These are phyloP conservation scores for Salix purpurea DNA, from an alignment of 345 rosid species.

Conservation along the genomic window DNA sequence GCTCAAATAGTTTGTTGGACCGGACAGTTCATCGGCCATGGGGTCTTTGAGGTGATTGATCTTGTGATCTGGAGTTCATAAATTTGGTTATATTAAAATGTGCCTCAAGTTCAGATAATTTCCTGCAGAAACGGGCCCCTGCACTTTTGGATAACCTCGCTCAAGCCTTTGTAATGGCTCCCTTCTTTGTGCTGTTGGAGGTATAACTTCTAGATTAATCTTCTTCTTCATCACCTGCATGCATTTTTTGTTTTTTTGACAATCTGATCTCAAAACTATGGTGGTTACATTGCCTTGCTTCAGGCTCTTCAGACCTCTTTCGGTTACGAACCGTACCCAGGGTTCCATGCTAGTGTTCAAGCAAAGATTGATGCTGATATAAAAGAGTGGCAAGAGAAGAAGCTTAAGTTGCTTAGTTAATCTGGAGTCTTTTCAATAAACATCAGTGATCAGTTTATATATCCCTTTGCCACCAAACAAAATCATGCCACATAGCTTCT, in stretches of 20 bases:
- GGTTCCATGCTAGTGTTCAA: conserved; percentile 58
- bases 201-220: conserved; percentile 22
- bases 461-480: not conserved
- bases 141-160: conserved; percentile 53
- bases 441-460: not conserved
- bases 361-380: conserved; percentile 56
- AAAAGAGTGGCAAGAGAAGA: conserved; percentile 48
- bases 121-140: conserved; percentile 57
- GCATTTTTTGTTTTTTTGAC: not conserved
- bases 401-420: conserved; percentile 26
- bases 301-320: conserved; percentile 52
- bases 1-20: conserved; percentile 60
- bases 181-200: conserved; percentile 62
- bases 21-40: conserved; percentile 62
- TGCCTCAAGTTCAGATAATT: conserved; percentile 6
- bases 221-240: not conserved
- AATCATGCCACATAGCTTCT: not conserved
- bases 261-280: not conserved
- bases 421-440: not conserved
- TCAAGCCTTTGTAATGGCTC: conserved; percentile 66
- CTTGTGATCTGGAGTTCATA: not conserved
- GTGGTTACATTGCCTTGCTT: conserved; percentile 7
- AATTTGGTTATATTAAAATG: not conserved
- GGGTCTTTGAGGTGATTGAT: conserved; percentile 50
- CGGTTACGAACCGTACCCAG: conserved; percentile 79